These are phyloP conservation scores for Nicotiana undulata DNA, from an alignment of 257 asterid species.

Conservation along the genomic window DNA sequence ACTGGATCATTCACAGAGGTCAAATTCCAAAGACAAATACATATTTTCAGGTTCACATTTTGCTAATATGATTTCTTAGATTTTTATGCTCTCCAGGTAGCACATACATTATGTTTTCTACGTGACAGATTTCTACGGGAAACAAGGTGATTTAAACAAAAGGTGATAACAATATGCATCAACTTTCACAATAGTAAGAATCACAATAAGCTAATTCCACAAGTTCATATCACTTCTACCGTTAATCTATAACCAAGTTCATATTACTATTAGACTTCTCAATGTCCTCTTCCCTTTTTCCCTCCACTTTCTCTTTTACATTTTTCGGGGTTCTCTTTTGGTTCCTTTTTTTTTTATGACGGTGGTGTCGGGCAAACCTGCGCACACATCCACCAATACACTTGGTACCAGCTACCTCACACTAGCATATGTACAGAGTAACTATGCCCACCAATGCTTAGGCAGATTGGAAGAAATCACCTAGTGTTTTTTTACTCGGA, in stretches of 20 bases:
- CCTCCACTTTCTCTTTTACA: background rate
- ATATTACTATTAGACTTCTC: background rate
- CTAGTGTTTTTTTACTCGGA: too few species aligned
- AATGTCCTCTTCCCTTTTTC: background rate
- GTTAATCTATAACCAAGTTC: background rate
- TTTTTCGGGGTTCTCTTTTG: background rate
- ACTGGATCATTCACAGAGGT: background rate
- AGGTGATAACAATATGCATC: background rate
- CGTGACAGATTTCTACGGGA: background rate
- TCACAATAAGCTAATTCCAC: background rate
- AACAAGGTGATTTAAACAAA: background rate
- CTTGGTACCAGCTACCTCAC: too few species aligned
- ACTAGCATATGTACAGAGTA: too few species aligned
- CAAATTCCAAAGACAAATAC: background rate
- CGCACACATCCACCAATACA: too few species aligned
- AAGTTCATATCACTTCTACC: background rate
- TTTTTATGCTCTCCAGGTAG: background rate
- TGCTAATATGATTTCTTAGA: background rate
- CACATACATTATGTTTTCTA: background rate
- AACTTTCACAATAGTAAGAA: background rate
- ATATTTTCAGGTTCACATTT: background rate
- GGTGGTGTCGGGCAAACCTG: too few species aligned
- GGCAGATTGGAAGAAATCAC: too few species aligned
- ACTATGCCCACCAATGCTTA: too few species aligned
- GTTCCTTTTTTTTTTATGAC: too few species aligned